These are phyloP conservation scores for Citrullus colocynthis DNA, from an alignment of 306 rosid species.

Conservation along the genomic window DNA sequence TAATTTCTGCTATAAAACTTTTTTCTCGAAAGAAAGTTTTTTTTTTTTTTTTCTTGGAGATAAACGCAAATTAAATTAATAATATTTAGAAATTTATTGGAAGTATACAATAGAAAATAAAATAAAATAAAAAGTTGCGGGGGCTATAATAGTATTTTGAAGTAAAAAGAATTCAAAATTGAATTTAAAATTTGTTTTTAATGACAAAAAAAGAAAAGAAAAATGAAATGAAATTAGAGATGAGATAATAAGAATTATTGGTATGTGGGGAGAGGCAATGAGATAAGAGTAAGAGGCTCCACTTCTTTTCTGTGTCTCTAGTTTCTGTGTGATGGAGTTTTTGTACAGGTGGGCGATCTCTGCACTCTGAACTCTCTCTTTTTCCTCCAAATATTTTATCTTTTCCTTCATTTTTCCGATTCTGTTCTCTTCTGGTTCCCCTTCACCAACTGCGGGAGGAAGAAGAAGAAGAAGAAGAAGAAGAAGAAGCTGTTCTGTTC, in stretches of 20 bases:
- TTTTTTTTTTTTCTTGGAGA: no score
- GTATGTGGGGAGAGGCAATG: not conserved
- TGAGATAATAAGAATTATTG: not conserved
- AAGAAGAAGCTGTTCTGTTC: not conserved
- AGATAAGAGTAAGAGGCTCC: not conserved
- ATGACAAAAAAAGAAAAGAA: no score
- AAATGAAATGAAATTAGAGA: not conserved
- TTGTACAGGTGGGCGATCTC: not conserved
- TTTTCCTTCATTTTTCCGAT: no score
- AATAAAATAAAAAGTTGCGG: no score
- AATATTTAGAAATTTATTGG: no score
- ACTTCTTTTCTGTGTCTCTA: not conserved
- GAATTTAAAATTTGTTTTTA: no score
- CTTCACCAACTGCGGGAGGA: no score
- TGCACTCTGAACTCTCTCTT: not conserved
- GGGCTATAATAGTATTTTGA: not conserved
- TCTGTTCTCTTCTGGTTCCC: not conserved
- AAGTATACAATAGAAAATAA: no score
- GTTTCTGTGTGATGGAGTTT: not conserved
- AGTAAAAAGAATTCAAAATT: not conserved
- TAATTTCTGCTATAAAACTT: no score
- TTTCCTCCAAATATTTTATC: not conserved
- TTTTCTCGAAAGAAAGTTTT: no score
- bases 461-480: not conserved
- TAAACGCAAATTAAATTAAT: no score